Evolutionary conservation across 257 asterid species (phyloP).

Genomic region (Craterostigma plantagineum): DNA sequence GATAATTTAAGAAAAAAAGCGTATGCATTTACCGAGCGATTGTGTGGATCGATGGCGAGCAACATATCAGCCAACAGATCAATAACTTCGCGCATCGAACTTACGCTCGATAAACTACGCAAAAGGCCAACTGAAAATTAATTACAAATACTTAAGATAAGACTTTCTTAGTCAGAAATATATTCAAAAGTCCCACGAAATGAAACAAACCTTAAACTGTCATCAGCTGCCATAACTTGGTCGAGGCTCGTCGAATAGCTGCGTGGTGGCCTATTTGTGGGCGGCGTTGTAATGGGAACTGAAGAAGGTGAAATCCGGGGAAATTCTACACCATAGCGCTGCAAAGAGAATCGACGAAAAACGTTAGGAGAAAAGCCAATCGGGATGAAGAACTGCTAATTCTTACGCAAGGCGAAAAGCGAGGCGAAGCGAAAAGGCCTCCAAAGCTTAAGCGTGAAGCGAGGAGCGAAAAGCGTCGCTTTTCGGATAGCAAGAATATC

Average conservation of each 20-base stretch:
- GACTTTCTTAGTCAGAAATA: too few relatives aligned
- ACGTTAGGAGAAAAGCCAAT: too few relatives aligned
- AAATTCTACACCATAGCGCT: slow-evolving; percentile 69
- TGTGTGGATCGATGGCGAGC: slow-evolving; percentile 51
- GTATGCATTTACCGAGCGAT: slow-evolving; percentile 49
- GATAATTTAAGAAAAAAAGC: slow-evolving; percentile 1
- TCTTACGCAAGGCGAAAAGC: too few relatives aligned
- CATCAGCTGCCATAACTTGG: slow-evolving; percentile 77
- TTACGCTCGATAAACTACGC: slow-evolving; percentile 36
- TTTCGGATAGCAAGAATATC: too few relatives aligned
- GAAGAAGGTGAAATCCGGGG: slow-evolving; percentile 48
- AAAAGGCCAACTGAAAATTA: neutral
- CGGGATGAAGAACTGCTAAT: too few relatives aligned
- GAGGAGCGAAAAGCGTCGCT: too few relatives aligned
- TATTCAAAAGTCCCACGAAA: too few relatives aligned
- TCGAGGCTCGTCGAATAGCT: slow-evolving; percentile 76
- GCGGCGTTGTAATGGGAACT: slow-evolving; percentile 59
- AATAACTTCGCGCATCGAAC: slow-evolving; percentile 46
- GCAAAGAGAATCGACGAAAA: too few relatives aligned
- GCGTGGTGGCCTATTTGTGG: slow-evolving; percentile 77
- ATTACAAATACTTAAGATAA: neutral
- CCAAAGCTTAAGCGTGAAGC: too few relatives aligned
- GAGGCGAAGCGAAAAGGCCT: too few relatives aligned
- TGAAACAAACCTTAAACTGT: slow-evolving; percentile 44
- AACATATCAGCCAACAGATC: slow-evolving; percentile 76